Conservation (phyloP, 768 basidiomycete genomes). For the Agrocybe pediades region DNA sequence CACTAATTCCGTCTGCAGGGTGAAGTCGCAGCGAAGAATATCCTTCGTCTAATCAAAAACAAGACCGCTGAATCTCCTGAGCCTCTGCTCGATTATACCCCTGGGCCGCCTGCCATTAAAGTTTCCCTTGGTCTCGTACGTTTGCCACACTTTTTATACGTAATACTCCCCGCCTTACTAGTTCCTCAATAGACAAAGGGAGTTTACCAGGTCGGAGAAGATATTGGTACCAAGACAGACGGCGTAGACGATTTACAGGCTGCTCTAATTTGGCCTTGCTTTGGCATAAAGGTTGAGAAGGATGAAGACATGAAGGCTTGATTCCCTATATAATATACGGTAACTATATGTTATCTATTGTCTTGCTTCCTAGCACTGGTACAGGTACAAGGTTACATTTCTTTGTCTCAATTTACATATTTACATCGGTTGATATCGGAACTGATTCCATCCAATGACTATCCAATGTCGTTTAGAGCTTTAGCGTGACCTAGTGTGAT, state of each 20-base stretch:
- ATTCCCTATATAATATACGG: no score
- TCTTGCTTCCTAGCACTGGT: no score
- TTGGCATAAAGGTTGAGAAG: conserved; percentile 39
- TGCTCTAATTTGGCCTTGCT: conserved; percentile 45
- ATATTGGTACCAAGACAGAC: conserved; percentile 45
- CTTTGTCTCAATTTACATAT: no score
- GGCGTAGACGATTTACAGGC: conserved; percentile 51
- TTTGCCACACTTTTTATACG: conserved; percentile 1
- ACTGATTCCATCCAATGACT: no score
- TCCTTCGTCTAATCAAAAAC: conserved; percentile 43
- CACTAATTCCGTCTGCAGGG: conserved; percentile 26
- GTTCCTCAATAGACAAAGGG: conserved; percentile 33
- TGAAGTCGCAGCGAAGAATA: conserved; percentile 55
- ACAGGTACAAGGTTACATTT: no score
- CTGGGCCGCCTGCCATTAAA: conserved; percentile 57
- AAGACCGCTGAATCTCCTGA: conserved; percentile 12
- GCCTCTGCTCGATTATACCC: conserved; percentile 46
- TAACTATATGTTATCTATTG: no score
- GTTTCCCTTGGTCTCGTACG: conserved; percentile 61
- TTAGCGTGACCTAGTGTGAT: no score
- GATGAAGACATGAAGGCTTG: conserved; percentile 41
- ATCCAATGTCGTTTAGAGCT: no score
- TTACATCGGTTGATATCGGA: no score
- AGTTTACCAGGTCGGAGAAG: conserved; percentile 48
- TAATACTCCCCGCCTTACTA: not conserved